These are phyloP conservation scores for Conoideocrella luteorostrata DNA, from an alignment of 2,329 filamentous ascomycete species.

Conservation along the genomic window DNA sequence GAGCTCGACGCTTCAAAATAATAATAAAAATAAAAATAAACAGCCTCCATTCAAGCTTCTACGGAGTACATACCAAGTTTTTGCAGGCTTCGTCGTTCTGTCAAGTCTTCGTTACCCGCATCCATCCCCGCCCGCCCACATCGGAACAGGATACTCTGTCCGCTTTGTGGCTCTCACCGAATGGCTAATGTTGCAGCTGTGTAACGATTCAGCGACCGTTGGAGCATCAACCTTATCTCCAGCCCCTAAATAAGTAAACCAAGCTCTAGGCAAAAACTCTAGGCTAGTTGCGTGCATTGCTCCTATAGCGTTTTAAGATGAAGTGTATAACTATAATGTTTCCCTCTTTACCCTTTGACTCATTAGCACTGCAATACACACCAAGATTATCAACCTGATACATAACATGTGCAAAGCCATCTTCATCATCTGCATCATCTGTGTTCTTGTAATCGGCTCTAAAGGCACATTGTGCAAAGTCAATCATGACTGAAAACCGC, in stretches of 20 bases:
- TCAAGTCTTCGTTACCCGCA: too few relatives aligned
- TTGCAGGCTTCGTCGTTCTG: too few relatives aligned
- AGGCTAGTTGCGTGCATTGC: neutral
- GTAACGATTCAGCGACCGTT: neutral
- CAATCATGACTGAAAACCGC: constrained; percentile 7
- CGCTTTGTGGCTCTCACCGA: too few relatives aligned
- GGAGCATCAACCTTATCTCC: neutral
- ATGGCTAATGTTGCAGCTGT: too few relatives aligned
- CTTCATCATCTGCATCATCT: constrained; percentile 5
- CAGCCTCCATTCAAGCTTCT: too few relatives aligned
- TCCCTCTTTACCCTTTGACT: constrained; percentile 3
- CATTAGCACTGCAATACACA: constrained; percentile 1
- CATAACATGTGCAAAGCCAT: constrained; percentile 5
- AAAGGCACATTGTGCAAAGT: constrained; percentile 11
- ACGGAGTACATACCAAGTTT: too few relatives aligned
- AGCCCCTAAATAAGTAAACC: neutral
- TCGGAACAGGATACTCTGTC: too few relatives aligned
- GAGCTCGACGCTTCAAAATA: too few relatives aligned
- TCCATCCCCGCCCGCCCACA: too few relatives aligned
- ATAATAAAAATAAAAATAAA: too few relatives aligned
- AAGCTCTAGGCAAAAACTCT: neutral
- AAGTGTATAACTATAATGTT: constrained; percentile 4
- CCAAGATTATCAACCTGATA: constrained; percentile 4
- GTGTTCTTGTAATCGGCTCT: constrained; percentile 10
- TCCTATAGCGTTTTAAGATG: neutral